phyloP scores from a whole-genome alignment of 441 rosid species.

The Bruguiera hainesii region DNA sequence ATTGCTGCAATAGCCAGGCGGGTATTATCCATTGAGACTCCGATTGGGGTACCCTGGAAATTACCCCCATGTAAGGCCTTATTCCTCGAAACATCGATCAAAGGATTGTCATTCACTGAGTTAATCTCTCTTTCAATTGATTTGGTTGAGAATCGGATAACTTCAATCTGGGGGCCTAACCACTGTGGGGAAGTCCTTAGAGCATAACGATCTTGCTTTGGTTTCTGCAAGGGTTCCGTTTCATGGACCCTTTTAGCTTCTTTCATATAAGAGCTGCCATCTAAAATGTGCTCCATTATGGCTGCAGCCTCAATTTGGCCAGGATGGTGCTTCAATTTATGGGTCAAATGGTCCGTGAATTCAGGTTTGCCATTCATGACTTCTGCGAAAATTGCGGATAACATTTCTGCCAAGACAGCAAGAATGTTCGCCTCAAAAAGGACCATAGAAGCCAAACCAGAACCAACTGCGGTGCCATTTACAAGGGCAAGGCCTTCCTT shows the following conservation, averaged over 20 bases:
- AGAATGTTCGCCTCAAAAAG: conserved; percentile 48
- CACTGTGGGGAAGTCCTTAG: conserved; percentile 70
- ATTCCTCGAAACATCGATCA: conserved; percentile 68
- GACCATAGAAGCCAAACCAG: conserved; percentile 52
- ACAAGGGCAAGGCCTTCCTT: conserved; percentile 56
- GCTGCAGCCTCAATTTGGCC: conserved; percentile 70
- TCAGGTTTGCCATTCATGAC: conserved; percentile 66
- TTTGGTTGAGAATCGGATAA: conserved; percentile 56
- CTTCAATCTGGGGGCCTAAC: conserved; percentile 72
- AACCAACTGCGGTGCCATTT: conserved; percentile 58
- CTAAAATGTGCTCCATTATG: conserved; percentile 60
- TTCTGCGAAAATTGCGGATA: conserved; percentile 53
- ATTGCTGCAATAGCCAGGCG: conserved; percentile 57
- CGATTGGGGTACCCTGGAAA: conserved; percentile 90
- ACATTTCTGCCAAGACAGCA: conserved; percentile 37
- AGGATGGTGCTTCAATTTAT: conserved; percentile 59
- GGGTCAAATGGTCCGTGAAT: conserved; percentile 58
- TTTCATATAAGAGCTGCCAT: conserved; percentile 53
- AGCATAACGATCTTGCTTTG: conserved; percentile 70
- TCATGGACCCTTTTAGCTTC: conserved; percentile 58
- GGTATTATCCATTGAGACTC: conserved; percentile 71
- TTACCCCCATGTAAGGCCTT: conserved; percentile 82
- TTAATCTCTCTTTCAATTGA: conserved; percentile 70
- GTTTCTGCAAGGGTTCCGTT: conserved; percentile 63
- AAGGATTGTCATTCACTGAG: conserved; percentile 68